Conservation (phyloP, 768 basidiomycete genomes). For the Boletus edulis region DNA sequence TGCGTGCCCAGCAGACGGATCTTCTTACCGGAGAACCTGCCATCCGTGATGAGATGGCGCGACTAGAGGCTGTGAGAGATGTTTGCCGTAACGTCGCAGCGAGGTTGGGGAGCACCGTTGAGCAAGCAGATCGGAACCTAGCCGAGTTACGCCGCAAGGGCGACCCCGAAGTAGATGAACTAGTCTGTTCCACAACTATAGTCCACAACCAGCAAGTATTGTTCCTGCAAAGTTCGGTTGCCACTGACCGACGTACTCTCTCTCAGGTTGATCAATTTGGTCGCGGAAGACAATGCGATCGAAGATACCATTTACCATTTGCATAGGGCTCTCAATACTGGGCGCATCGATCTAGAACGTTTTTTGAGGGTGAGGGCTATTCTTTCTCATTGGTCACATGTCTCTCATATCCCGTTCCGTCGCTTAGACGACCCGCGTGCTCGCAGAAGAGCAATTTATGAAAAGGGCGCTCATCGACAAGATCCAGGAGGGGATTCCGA, state of each 20-base stretch:
- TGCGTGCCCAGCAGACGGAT: conserved; percentile 80
- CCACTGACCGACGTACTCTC: conserved; percentile 15
- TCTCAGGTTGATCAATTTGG: conserved; percentile 83
- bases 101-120: conserved; percentile 61
- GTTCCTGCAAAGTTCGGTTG: background rate
- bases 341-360: conserved; percentile 89
- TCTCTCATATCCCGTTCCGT: conserved; percentile 16
- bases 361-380: conserved; percentile 76
- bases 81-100: conserved; percentile 81
- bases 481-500: conserved; percentile 64
- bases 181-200: conserved; percentile 92
- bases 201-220: conserved; percentile 87
- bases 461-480: conserved; percentile 93
- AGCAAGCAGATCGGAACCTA: conserved; percentile 69
- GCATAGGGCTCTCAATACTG: conserved; percentile 87
- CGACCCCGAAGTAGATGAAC: conserved; percentile 93
- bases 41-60: conserved; percentile 93
- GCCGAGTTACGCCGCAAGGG: conserved; percentile 77
- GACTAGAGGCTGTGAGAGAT: conserved; percentile 88
- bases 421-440: conserved; percentile 70
- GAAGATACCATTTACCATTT: conserved; percentile 98
- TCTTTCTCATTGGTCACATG: conserved; percentile 14
- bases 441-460: conserved; percentile 97
- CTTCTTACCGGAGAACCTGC: conserved; percentile 89
- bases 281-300: conserved; percentile 99